Evolutionary conservation across 1,284 basidiomycete genomes (phyloP).

Genomic region (Trichosporon sp.): DNA sequence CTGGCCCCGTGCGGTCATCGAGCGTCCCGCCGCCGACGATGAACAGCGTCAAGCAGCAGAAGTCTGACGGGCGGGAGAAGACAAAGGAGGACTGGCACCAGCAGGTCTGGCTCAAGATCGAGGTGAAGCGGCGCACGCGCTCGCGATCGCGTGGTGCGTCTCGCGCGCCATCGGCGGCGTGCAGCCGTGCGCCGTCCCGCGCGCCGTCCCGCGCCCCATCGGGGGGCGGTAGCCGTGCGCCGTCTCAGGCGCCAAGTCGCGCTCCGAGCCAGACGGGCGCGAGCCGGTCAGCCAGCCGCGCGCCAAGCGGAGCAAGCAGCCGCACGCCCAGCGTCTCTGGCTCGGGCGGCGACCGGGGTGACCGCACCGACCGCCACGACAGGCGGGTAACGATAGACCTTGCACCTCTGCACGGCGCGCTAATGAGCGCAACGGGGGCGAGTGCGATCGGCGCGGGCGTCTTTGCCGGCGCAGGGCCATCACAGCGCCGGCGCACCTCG

Average conservation of each 20-base stretch:
- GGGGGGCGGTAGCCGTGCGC: neutral
- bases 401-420: neutral
- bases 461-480: neutral
- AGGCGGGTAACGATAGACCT: neutral
- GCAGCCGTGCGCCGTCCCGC: neutral
- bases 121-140: conserved; percentile 9
- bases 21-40: conserved; percentile 19
- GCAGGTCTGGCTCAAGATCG: conserved; percentile 18
- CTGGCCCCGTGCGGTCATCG: conserved; percentile 18
- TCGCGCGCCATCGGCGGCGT: conserved; percentile 11
- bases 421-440: neutral
- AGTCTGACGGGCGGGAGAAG: neutral
- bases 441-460: neutral
- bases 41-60: conserved; percentile 6
- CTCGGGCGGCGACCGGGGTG: neutral
- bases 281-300: neutral
- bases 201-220: conserved; percentile 14
- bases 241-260: neutral
- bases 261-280: conserved; percentile 1
- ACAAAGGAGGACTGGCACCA: conserved; percentile 16
- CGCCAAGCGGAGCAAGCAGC: neutral
- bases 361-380: neutral
- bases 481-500: neutral
- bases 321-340: neutral
- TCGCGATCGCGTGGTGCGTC: conserved; percentile 1